Evolutionary conservation across 176 grass and related monocot genomes (phyloP).

Genomic region (Echinochloa phyllopogon): DNA sequence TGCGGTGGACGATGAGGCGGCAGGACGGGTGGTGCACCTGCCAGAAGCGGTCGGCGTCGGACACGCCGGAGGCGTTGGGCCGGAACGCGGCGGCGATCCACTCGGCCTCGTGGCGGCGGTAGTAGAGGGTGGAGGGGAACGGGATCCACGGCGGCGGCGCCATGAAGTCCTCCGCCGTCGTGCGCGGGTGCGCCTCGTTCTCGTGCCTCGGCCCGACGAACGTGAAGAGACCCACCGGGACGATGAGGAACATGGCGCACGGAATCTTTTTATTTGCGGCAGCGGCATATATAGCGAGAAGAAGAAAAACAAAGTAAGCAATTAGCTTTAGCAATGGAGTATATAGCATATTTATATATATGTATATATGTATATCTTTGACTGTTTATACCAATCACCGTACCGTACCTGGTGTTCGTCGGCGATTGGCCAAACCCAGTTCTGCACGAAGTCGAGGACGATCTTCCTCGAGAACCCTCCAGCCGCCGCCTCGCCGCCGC

Average conservation of each 20-base stretch:
- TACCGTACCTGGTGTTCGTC: constrained; percentile 27
- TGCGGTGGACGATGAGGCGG: constrained; percentile 2
- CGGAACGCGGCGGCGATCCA: background rate
- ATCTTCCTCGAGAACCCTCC: constrained; percentile 27
- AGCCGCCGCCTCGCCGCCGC: background rate
- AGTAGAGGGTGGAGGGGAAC: constrained; percentile 3
- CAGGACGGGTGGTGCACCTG: background rate
- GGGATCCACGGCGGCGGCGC: constrained; percentile 40
- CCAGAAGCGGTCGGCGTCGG: background rate
- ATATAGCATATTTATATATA: too few relatives aligned
- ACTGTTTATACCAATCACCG: too few relatives aligned
- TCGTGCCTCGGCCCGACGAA: background rate
- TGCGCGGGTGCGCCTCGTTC: background rate
- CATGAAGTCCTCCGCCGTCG: constrained; percentile 23
- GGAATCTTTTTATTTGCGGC: background rate
- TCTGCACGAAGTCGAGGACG: constrained; percentile 47
- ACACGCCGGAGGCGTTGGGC: constrained; percentile 22
- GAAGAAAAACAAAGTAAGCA: too few relatives aligned
- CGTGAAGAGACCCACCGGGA: background rate
- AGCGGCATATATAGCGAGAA: too few relatives aligned
- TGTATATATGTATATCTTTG: too few relatives aligned
- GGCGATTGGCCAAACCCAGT: constrained; percentile 49
- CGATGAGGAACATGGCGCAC: constrained; percentile 4
- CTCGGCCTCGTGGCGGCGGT: constrained; percentile 28
- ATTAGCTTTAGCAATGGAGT: too few relatives aligned